Evolutionary conservation across 331 rosid species (phyloP).

Genomic region (Saraca asoca): DNA sequence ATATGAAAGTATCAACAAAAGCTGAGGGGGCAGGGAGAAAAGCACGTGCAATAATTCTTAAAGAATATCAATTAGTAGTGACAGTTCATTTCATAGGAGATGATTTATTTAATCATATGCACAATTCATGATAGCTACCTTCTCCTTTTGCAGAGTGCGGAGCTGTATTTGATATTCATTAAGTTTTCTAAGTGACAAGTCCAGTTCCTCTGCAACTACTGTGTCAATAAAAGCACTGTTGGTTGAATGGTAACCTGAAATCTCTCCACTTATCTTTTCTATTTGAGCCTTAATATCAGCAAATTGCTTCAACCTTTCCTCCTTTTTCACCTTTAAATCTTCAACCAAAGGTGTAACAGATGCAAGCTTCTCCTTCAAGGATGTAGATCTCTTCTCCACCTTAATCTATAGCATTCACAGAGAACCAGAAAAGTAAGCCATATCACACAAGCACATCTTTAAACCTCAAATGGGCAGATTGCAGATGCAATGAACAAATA

Average conservation of each 20-base stretch:
- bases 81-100: background rate
- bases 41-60: background rate
- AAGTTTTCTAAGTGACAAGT: conserved; percentile 81
- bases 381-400: conserved; percentile 64
- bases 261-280: conserved; percentile 83
- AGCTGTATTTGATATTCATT: conserved; percentile 81
- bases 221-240: conserved; percentile 37
- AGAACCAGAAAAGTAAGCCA: conserved; percentile 35
- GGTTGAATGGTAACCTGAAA: conserved; percentile 61
- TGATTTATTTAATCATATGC: conserved; percentile 14
- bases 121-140: conserved; percentile 66
- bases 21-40: background rate
- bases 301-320: conserved; percentile 82
- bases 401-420: conserved; percentile 51
- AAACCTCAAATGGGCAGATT: background rate
- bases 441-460: conserved; percentile 7
- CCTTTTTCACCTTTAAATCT: conserved; percentile 70
- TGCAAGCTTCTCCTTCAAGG: conserved; percentile 86
- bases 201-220: conserved; percentile 59
- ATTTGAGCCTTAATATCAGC: conserved; percentile 69
- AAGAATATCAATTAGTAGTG: conserved; percentile 1
- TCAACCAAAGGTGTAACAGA: conserved; percentile 83
- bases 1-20: background rate
- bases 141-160: conserved; percentile 79
- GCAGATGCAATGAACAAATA: conserved; percentile 1